Base-by-base conservation (phyloP, 768 basidiomycete genomes). In the Phlebiopsis gigantea region DNA sequence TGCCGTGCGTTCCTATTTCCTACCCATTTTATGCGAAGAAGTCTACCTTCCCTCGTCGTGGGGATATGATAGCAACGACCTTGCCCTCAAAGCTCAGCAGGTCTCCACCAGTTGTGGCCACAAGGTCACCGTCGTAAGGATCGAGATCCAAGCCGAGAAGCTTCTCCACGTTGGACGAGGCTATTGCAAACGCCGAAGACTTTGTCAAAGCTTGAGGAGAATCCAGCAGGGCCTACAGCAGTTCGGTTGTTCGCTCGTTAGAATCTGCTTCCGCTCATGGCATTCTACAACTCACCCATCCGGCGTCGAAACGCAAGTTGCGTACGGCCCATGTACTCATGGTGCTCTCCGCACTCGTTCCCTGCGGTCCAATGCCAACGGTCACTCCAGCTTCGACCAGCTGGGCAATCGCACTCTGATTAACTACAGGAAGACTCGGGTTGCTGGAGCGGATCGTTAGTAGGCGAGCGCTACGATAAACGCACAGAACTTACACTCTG, bases 371-470 rank as follows among this genome's bases (percentile, higher is more conserved):
- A n/a, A 87, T 67, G 0, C 75, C 84, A 3, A 86, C 79, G 28
- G 81, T 83, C 9, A 93, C 82, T 17, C 82, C 82, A 26, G 83
- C 77, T 15, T 72, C 67, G 4, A 85, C 66, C 15, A 92, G 73
- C 1, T 72, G 72, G 2, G 77, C 75, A 4, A 86, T 71, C 0
- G 80, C 69, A 8, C 77, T 83, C 6, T 85, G 72, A 9, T 71
- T 66, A 2, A 83, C 76, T 19, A 85, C 64, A 0, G 92, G 92
- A 0, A 84, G 84, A 0, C 92, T 90, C 22, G 88, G 81, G 42
- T 82, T 68, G 66, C 86, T 82, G 59, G 29, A 51, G 22, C 71
- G 12, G 17, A 51, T 31, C 25, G n/a, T 50, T 43, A 48, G 31
- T 17, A 45, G 34, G 46, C 31, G 2, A 22, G 12, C 22, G 9